Base-by-base conservation (phyloP, 495 filamentous ascomycete genomes). In the Penicillium crystallinum region DNA sequence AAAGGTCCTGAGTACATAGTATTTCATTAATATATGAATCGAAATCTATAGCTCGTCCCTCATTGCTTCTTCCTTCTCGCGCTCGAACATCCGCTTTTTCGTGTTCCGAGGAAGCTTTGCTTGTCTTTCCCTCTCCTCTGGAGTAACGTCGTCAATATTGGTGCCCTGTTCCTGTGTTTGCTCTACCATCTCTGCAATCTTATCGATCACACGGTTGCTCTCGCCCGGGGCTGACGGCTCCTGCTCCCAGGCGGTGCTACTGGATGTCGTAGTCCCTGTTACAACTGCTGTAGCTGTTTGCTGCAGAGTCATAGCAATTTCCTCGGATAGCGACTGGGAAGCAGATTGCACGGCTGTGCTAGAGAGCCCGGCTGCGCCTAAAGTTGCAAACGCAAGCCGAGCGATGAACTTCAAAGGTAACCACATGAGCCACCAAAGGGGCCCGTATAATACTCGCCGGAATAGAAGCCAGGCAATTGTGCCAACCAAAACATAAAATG, bases 401-500 rank as follows among this genome's bases (percentile, higher is more conserved):
- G 72, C 78, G 10, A 82, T 46, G n/a, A 86, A 66, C 58, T 81
- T 86, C 22, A 92, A 46, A 3, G 93, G 91, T 39, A 91, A 63
- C 81, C 88, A 95, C 9, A 95, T 63, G 2, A 96, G 66, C 87
- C 90, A 90, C 84, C 89, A 96, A 29, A 91, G 68, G 11, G 95
- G 93, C 0, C 93, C 91, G 70, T 92, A 97, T 7, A 99, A 58
- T 7, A 91, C 73, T 6, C 93, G 72, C 15, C 93, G 74, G 52
- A 92, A 93, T 2, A 97, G 60, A 8, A 99, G 74, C 93, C 93
- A 99, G 10, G 69, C 69, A 29, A 96, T 82, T 6, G 88, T 96
- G 2, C 69, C 77, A 12, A 88, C 34, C 8, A 97, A 77, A 40
- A 97, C 70, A 57, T 90, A 91, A 56, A 97, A 85, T 0, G 91